These are phyloP conservation scores for Dendrobium officinale DNA, from an alignment of 106 monocot genomes.

Conservation along the genomic window DNA sequence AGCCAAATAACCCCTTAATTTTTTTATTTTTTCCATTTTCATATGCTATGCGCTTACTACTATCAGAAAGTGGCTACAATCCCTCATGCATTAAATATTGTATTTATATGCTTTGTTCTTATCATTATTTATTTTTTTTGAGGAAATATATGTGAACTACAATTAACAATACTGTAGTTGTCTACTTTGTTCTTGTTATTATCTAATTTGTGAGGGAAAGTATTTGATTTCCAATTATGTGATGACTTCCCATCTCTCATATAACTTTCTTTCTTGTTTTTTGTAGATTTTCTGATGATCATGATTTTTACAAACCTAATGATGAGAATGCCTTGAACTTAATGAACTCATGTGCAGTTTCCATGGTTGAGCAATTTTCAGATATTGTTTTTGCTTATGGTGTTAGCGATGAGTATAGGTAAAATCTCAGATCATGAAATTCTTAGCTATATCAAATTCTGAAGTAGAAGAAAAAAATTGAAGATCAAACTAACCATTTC, in stretches of 20 bases:
- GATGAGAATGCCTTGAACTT: conserved; percentile 68
- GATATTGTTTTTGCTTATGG: conserved; percentile 91
- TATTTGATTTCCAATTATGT: not conserved
- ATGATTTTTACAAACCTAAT: conserved; percentile 82
- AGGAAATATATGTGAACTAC: no score
- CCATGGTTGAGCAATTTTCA: conserved; percentile 69
- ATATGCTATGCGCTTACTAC: not conserved
- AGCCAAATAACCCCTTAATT: no score
- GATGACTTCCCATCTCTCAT: not conserved
- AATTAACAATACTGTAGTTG: no score
- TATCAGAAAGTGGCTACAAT: not conserved
- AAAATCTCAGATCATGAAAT: not conserved
- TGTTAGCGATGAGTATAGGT: conserved; percentile 95
- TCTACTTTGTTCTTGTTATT: no score
- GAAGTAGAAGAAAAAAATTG: not conserved
- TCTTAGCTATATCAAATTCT: not conserved
- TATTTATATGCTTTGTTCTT: not conserved
- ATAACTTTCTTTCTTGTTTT: not conserved
- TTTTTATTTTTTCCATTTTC: not conserved
- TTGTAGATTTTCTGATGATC: conserved; percentile 54
- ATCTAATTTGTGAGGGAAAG: not conserved
- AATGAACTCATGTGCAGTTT: conserved; percentile 75
- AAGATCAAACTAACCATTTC: not conserved
- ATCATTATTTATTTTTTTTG: not conserved
- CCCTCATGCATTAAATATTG: not conserved